A percentile compares a stretch with the other conserved stretches of the same genome.
Evolutionary conservation across 257 asterid genomes (phyloP).

Genomic region (Solanum rostratum): DNA sequence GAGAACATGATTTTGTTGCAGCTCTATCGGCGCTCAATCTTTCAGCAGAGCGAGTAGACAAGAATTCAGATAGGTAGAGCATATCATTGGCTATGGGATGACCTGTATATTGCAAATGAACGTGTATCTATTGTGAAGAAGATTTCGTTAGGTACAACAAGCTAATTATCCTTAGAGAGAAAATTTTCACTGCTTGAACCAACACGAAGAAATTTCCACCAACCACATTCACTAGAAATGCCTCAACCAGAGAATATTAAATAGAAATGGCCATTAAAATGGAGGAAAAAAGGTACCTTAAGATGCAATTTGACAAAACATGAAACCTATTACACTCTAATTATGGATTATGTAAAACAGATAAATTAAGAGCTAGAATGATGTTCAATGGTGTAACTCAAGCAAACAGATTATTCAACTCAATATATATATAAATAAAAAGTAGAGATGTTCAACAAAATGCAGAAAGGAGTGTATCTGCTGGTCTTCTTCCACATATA

Average conservation of each 20-base stretch:
- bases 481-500: too few relatives aligned
- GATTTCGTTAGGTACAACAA: background rate
- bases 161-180: background rate
- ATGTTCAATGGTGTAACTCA: background rate
- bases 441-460: too few relatives aligned
- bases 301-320: too few relatives aligned
- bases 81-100: constrained; percentile 91
- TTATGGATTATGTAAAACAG: background rate
- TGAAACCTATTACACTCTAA: background rate
- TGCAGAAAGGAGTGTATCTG: too few relatives aligned
- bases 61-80: constrained; percentile 51
- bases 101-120: constrained; percentile 73
- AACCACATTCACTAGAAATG: background rate
- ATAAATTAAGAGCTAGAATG: background rate
- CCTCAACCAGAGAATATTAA: background rate
- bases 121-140: constrained; percentile 67
- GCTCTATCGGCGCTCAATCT: constrained; percentile 49
- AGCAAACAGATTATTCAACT: too few relatives aligned
- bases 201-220: background rate
- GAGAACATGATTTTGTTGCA: constrained; percentile 26
- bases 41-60: constrained; percentile 29
- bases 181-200: background rate
- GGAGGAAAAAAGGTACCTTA: too few relatives aligned
- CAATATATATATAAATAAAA: too few relatives aligned
- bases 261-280: too few relatives aligned